Evolutionary conservation across 1,139 yeast genomes (phyloP), one percentile per base, ranked within the genome.

Genomic region (Petasospora fabianii): DNA sequence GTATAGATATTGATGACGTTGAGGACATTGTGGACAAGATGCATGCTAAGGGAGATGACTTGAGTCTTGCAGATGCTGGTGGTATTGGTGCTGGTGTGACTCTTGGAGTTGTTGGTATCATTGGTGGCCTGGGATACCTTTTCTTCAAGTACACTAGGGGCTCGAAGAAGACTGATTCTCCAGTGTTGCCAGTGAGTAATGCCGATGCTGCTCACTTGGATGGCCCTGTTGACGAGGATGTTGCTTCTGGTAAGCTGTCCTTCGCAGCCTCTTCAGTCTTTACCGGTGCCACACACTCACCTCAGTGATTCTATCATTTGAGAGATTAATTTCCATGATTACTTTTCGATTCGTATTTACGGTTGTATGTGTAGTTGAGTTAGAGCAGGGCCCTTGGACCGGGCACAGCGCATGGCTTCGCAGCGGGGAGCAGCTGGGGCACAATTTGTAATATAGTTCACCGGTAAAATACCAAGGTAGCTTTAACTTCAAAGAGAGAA

Each of bases 31-130:
- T 31, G 11, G 24, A 18, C 6, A 24, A 29, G 10, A 15, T 29
- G 24, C 6, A 17, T n/a, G 31, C 29, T 5, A 8, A 24, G 3
- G 47, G 17, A n/a, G 26, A 26, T 12, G 27, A 17, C n/a, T 48
- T 68, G 36, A 42, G 65, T 6, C 51, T 58, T 15, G 72, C 71
- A 9, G 71, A 47, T 30, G 74, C 73, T 24, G 73, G 73, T 43
- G 74, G 74, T 42, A 68, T 69, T 45, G 74, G 74, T 37, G 74
- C 74, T n/a, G 74, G 73, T 51, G 69, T 65, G 32, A 69, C 73
- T 18, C 51, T 69, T 37, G 69, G 66, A 40, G 72, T 65, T 5
- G 48, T 66, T 46, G 45, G 60, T 19, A 26, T 49, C 6, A 4
- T 47, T 10, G 48, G 46, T 34, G 46, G 38, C 3, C 22, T 33